These are phyloP conservation scores for Antitrichia curtipendula DNA, from an alignment of 225 moss, liverwort and hornwort genomes.

Conservation along the genomic window DNA sequence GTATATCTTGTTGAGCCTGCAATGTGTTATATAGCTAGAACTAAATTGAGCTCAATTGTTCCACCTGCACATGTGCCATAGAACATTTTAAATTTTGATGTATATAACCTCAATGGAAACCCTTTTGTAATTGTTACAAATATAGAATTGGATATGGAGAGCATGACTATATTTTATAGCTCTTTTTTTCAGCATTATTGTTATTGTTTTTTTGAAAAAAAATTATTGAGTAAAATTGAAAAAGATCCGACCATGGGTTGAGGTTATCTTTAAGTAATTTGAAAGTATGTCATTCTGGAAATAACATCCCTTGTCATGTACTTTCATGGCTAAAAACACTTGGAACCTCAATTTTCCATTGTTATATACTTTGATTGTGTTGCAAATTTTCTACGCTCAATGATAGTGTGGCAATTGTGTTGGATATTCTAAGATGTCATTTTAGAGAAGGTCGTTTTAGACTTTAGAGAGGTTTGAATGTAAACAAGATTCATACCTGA, in stretches of 20 bases:
- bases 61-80: neutral
- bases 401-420: neutral
- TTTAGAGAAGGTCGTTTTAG: neutral
- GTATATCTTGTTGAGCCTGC: slow-evolving; percentile 32
- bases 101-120: too few relatives aligned
- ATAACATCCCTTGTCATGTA: neutral
- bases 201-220: rapidly evolving
- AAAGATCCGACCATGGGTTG: neutral
- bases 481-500: neutral
- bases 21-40: neutral
- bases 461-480: too few relatives aligned
- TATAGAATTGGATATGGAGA: too few relatives aligned
- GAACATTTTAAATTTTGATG: neutral
- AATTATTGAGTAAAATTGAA: too few relatives aligned
- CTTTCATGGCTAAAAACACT: rapidly evolving
- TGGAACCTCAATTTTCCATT: neutral
- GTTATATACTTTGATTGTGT: neutral
- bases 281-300: neutral
- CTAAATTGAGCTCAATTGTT: neutral
- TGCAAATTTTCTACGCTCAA: neutral
- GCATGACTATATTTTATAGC: neutral
- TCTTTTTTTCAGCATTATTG: neutral
- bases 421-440: neutral
- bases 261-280: neutral
- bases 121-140: neutral